Evolutionary conservation across 1,284 basidiomycete species (phyloP), one percentile per base, ranked within the genome.

Genomic region (Cutaneotrichosporon cyanovorans): DNA sequence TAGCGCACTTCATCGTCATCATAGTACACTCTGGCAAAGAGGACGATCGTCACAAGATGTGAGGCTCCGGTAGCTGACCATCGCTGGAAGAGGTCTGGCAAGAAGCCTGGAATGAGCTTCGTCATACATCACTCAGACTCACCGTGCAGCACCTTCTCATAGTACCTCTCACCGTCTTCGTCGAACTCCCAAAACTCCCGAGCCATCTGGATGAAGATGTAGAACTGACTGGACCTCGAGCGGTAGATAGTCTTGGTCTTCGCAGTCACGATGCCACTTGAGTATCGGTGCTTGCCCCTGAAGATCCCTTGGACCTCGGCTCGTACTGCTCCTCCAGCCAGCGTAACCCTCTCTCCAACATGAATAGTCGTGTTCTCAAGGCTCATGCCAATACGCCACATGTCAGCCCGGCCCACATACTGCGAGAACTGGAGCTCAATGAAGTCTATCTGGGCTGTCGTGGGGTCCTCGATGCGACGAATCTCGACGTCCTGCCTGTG

Each of bases 121-220:
- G 19, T n/a, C n/a, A 10, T 7, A 35, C 36, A 28, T 38, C 16
- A 37, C 10, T 46, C n/a, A n/a, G n/a, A 62, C 67, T 61, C 53
- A 66, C 75, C 73, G 58, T 95, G 89, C 1, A 96, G 82, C 23
- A 95, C 86, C 73, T 98, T 97, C 69, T 97, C 93, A 61, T 89
- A 89, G 71, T 87, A 95, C 3, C 90, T 80, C 68, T 93, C 89
- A 18, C 95, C 95, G 58, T 97, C 93, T 42, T 89, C 90, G 46
- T 92, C 83, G 66, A 98, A 99, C 58, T 95, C 87, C 89, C 90
- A 98, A 52, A 96, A 82, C 67, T 99, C 95, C 43, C 83, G 80
- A 61, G 89, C 92, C 14, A 99, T 84, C 75, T 97, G 92, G 44
- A 99, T 87, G 69, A 96, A 95, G 44, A 99, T 55, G 58, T 73